Conservation (phyloP, 192 early-diverging fungal species). For the Gryganskiella cystojenkinii region DNA sequence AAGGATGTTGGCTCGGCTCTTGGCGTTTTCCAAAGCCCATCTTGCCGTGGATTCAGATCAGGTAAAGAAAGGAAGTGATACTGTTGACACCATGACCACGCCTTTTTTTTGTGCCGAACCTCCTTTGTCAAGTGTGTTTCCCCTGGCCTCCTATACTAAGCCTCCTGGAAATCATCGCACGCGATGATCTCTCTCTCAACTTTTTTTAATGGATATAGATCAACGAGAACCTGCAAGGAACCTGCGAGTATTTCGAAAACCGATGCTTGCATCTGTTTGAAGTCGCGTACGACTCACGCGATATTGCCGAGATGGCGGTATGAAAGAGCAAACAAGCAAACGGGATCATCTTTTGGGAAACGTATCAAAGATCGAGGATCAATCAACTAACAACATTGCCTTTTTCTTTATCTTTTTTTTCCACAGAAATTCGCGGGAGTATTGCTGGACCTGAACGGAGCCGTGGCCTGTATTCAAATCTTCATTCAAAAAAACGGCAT, state of each 20-base stretch:
- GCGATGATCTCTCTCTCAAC: background rate
- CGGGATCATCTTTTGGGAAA: background rate
- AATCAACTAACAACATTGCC: too few relatives aligned
- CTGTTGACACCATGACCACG: too few relatives aligned
- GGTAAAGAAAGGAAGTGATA: conserved; percentile 48
- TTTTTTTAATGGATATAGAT: conserved; percentile 41
- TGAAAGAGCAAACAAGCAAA: background rate
- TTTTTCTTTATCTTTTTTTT: conserved; percentile 11
- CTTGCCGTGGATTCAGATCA: conserved; percentile 67
- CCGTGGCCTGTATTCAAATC: conserved; percentile 72
- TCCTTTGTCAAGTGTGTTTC: too few relatives aligned
- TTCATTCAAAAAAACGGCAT: conserved; percentile 89
- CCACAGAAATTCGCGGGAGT: conserved; percentile 69
- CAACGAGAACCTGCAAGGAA: conserved; percentile 67
- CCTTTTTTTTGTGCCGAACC: too few relatives aligned
- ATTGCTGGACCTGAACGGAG: conserved; percentile 78
- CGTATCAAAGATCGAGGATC: background rate
- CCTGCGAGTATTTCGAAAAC: conserved; percentile 84
- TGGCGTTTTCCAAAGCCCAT: conserved; percentile 62
- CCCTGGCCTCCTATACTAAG: too few relatives aligned
- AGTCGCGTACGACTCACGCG: conserved; percentile 74
- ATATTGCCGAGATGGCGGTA: conserved; percentile 74
- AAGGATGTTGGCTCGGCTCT: conserved; percentile 66
- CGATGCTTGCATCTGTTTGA: conserved; percentile 80
- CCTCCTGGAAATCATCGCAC: background rate